Percentiles rank a stretch among this genome's conserved stretches.
These are phyloP conservation scores for Colletotrichum sp. DNA, from an alignment of 2,329 filamentous ascomycete species.

Conservation along the genomic window DNA sequence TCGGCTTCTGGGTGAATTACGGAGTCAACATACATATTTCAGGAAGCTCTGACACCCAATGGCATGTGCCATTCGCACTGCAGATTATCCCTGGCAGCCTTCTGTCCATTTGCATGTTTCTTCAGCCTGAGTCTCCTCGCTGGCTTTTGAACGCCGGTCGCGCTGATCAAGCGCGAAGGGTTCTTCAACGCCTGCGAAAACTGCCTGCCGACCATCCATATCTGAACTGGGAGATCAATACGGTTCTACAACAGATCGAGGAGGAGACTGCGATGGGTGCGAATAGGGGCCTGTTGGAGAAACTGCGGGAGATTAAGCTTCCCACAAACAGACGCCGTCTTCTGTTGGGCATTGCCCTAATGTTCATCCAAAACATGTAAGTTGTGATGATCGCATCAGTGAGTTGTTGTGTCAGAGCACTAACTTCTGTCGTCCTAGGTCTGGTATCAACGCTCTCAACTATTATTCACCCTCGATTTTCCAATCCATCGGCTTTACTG, in stretches of 20 bases:
- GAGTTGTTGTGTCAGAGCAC: too few relatives aligned
- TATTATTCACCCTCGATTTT: conserved; percentile 63
- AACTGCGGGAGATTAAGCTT: conserved; percentile 12
- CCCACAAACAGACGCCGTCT: conserved; percentile 48
- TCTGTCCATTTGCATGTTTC: conserved; percentile 35
- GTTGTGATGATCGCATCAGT: background rate
- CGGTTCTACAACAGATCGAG: conserved; percentile 59
- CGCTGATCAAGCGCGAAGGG: conserved; percentile 39
- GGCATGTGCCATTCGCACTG: conserved; percentile 47
- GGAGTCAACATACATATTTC: conserved; percentile 31
- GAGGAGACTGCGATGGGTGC: conserved; percentile 45
- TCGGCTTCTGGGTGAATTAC: conserved; percentile 45
- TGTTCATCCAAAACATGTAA: conserved; percentile 15
- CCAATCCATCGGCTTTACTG: conserved; percentile 63
- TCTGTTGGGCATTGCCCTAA: conserved; percentile 60
- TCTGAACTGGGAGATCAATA: conserved; percentile 51
- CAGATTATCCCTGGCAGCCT: conserved; percentile 43
- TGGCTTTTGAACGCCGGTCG: conserved; percentile 36
- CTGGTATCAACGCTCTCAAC: conserved; percentile 19
- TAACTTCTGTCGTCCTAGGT: background rate
- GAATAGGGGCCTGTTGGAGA: background rate
- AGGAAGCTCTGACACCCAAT: conserved; percentile 28
- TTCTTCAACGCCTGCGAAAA: conserved; percentile 43
- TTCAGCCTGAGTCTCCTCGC: conserved; percentile 42
- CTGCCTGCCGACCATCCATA: conserved; percentile 41